Evolutionary conservation across 2,329 filamentous ascomycete species (phyloP), one percentile per base, ranked within the genome.

Genomic region (Malbranchea zuffiana): DNA sequence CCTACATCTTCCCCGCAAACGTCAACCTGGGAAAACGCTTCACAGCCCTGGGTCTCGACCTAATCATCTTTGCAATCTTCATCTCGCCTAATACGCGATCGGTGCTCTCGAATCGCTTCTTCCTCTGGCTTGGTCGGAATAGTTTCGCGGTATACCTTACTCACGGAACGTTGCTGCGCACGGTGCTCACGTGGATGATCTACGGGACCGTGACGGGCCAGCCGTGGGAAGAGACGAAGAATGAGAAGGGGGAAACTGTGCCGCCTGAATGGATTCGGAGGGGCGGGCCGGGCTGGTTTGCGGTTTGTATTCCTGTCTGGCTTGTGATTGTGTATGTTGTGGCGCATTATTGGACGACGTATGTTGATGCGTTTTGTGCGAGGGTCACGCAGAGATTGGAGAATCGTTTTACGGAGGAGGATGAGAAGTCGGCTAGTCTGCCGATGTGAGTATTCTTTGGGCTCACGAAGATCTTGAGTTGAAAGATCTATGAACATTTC

Each of bases 71-170:
- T n/a, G 66, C 66, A 16, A 65, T 72, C 38, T 69, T 63, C 53
- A 51, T 72, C 11, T 69, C 67, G 1, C 66, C 67, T 0, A 50
- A 57, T 4, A 54, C 69, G 5, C 68, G 71, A 45, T 58, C 59
- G 17, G 57, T 69, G 13, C 62, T 73, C 16, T 67, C 66, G 3
- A 68, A 67, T 50, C 60, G 61, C 18, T 45, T 67, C 2, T 64
- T 72, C 23, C 64, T 71, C 41, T 72, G 67, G 67, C 56, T 72
- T 3, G 69, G 69, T n/a, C 62, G 64, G 41, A 68, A 71, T 50
- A 69, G 65, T 36, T 72, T 72, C 41, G 68, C 69, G 16, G 68
- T 73, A 3, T 73, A 73, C 47, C 62, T 73, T 8, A 59, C 65
- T 6, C 69, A 73, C 49, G 69, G 69, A 31, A 71, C 68, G 0